Evolutionary conservation across 2,329 filamentous ascomycete species (phyloP).

Genomic region (Macrophomina tecta): DNA sequence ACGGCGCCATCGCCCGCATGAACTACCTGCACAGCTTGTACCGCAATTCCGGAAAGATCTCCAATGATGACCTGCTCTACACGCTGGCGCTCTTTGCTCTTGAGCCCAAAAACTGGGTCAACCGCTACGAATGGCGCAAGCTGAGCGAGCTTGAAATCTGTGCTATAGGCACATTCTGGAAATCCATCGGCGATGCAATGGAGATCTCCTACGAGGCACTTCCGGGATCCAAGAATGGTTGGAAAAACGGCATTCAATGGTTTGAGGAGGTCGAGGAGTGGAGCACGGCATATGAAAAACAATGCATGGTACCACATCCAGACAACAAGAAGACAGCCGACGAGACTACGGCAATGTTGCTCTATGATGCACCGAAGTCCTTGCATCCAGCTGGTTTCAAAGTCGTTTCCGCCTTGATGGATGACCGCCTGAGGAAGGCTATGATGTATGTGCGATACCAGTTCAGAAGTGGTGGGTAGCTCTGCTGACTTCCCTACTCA

Average conservation of each 20-base stretch:
- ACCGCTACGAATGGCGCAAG: slow-evolving; percentile 71
- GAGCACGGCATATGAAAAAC: slow-evolving; percentile 64
- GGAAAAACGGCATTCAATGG: slow-evolving; percentile 60
- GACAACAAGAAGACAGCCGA: slow-evolving; percentile 55
- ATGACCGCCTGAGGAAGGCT: slow-evolving; percentile 66
- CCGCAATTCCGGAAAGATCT: slow-evolving; percentile 63
- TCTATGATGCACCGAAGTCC: slow-evolving; percentile 59
- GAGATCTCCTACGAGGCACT: slow-evolving; percentile 60
- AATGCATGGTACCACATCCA: slow-evolving; percentile 58
- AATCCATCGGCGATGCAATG: slow-evolving; percentile 73
- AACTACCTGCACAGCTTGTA: slow-evolving; percentile 68
- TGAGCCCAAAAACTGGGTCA: slow-evolving; percentile 69
- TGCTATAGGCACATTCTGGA: slow-evolving; percentile 73
- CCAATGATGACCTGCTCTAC: slow-evolving; percentile 68
- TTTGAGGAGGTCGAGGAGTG: slow-evolving; percentile 58
- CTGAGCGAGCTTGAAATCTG: slow-evolving; percentile 71
- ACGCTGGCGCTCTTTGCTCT: slow-evolving; percentile 69
- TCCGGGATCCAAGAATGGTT: slow-evolving; percentile 49
- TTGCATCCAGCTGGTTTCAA: slow-evolving; percentile 57
- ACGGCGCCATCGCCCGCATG: slow-evolving; percentile 63
- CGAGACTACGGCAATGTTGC: slow-evolving; percentile 65
- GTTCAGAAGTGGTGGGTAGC: slow-evolving; percentile 45
- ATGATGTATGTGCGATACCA: slow-evolving; percentile 55
- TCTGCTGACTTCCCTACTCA: background rate
- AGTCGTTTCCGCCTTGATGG: slow-evolving; percentile 66